A percentile compares a stretch with the other conserved stretches of the same genome.
Evolutionary conservation across 2,329 filamentous ascomycete species (phyloP).

Genomic region (Metarhizium brunneum): DNA sequence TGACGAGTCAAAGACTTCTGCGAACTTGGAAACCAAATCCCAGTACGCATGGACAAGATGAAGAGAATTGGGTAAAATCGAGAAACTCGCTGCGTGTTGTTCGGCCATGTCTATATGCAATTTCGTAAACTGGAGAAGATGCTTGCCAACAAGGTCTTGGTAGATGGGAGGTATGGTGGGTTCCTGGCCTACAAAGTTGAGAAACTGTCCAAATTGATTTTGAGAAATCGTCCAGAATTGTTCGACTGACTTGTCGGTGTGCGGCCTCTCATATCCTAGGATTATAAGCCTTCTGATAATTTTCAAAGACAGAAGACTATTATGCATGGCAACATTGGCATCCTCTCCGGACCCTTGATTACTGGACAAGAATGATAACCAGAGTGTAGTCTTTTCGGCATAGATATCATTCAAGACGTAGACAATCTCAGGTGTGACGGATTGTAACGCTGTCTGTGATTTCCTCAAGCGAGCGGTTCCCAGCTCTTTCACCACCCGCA

Average conservation of each 20-base stretch:
- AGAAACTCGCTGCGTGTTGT: slow-evolving; percentile 72
- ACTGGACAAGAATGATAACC: slow-evolving; percentile 52
- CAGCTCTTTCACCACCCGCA: slow-evolving; percentile 86
- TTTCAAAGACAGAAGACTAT: slow-evolving; percentile 72
- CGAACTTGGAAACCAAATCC: slow-evolving; percentile 68
- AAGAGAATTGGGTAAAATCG: slow-evolving; percentile 69
- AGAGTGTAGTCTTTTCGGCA: slow-evolving; percentile 58
- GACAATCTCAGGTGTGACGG: slow-evolving; percentile 75
- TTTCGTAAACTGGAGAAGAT: slow-evolving; percentile 84
- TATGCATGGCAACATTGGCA: slow-evolving; percentile 57
- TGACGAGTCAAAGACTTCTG: slow-evolving; percentile 60
- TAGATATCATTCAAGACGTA: slow-evolving; percentile 73
- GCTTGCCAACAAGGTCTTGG: slow-evolving; percentile 65
- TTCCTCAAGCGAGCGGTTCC: slow-evolving; percentile 68
- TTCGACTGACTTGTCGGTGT: slow-evolving; percentile 65
- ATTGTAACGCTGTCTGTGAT: slow-evolving; percentile 68
- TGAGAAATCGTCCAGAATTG: slow-evolving; percentile 75
- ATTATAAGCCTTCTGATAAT: slow-evolving; percentile 70
- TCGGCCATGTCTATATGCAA: slow-evolving; percentile 81
- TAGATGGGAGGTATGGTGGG: slow-evolving; percentile 43
- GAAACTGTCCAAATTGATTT: slow-evolving; percentile 67
- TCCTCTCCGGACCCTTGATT: slow-evolving; percentile 49
- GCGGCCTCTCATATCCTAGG: slow-evolving; percentile 74
- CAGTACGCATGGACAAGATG: slow-evolving; percentile 76
- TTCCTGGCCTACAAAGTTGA: slow-evolving; percentile 51